Evolutionary conservation across 1,284 basidiomycete genomes (phyloP).

Genomic region (Ceratobasidium sp.): DNA sequence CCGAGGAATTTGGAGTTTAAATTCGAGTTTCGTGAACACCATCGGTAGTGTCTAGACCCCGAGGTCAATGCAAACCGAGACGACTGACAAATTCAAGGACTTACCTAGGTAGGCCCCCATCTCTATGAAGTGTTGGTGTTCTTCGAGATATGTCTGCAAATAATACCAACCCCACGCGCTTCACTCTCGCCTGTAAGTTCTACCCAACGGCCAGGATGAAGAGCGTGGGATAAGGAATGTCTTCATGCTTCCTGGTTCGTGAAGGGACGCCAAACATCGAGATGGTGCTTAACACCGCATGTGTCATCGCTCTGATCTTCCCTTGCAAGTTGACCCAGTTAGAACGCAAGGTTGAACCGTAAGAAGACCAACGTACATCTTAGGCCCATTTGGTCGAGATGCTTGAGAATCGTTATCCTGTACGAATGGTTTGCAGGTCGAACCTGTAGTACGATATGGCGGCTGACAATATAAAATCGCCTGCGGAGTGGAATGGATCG

Average conservation of each 20-base stretch:
- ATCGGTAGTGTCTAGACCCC: conserved; percentile 71
- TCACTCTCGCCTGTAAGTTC: too few relatives aligned
- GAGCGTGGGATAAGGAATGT: conserved; percentile 53
- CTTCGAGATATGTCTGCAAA: conserved; percentile 62
- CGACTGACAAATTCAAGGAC: neutral
- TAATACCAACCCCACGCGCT: too few relatives aligned
- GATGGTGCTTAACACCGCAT: conserved; percentile 63
- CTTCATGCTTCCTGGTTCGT: neutral
- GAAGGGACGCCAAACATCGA: conserved; percentile 47
- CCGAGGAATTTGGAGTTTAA: conserved; percentile 3
- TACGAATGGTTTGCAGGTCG: too few relatives aligned
- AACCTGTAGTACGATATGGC: too few relatives aligned
- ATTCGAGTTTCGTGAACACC: conserved; percentile 56
- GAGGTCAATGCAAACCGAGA: neutral
- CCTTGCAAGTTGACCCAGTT: conserved; percentile 51
- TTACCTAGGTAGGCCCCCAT: neutral
- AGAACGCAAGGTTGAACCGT: too few relatives aligned
- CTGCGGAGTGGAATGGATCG: too few relatives aligned
- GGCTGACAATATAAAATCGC: too few relatives aligned
- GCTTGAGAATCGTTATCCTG: too few relatives aligned
- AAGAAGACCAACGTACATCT: too few relatives aligned
- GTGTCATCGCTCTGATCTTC: conserved; percentile 58
- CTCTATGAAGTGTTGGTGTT: too few relatives aligned
- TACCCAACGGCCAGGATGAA: too few relatives aligned
- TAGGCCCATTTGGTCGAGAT: too few relatives aligned